A percentile compares a stretch with the other conserved stretches of the same genome.
phyloP scores from a whole-genome alignment of 768 basidiomycete genomes.

The Pulveroboletus sp. region DNA sequence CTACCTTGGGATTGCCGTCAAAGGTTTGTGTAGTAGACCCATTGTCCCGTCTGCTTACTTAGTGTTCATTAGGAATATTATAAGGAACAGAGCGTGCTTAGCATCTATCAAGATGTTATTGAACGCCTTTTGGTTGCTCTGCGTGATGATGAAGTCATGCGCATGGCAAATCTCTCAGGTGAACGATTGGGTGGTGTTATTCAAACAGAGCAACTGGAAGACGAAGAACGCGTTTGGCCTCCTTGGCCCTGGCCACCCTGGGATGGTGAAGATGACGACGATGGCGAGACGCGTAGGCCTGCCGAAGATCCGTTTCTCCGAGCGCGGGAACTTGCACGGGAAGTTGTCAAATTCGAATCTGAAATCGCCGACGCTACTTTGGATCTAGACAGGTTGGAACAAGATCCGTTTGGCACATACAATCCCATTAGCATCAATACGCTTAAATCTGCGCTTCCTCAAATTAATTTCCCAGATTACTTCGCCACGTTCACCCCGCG shows the following conservation, averaged over 20 bases:
- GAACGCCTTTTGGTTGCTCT: slow-evolving; percentile 63
- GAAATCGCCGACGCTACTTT: slow-evolving; percentile 75
- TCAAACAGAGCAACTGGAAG: slow-evolving; percentile 39
- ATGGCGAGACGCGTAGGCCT: slow-evolving; percentile 37
- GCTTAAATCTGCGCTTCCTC: slow-evolving; percentile 64
- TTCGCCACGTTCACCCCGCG: slow-evolving; percentile 83
- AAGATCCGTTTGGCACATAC: slow-evolving; percentile 85
- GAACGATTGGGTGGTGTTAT: slow-evolving; percentile 24
- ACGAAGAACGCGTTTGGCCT: slow-evolving; percentile 52
- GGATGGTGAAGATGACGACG: slow-evolving; percentile 60
- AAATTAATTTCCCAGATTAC: slow-evolving; percentile 83
- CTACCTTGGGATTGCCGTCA: slow-evolving; percentile 77
- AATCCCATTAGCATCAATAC: slow-evolving; percentile 76
- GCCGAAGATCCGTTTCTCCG: slow-evolving; percentile 36
- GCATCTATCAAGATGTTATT: slow-evolving; percentile 68
- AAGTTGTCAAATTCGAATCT: slow-evolving; percentile 77
- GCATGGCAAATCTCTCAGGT: slow-evolving; percentile 5
- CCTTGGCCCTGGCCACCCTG: slow-evolving; percentile 89
- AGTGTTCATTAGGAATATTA: slow-evolving; percentile 73
- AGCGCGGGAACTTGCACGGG: slow-evolving; percentile 62
- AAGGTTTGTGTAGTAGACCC: slow-evolving; percentile 48
- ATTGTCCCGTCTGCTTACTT: neutral
- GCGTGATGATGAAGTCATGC: slow-evolving; percentile 39
- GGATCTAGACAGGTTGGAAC: slow-evolving; percentile 72
- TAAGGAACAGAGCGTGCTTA: slow-evolving; percentile 65